Base-by-base conservation (phyloP, 305 asterid species). In the Fraxinus sp. region DNA sequence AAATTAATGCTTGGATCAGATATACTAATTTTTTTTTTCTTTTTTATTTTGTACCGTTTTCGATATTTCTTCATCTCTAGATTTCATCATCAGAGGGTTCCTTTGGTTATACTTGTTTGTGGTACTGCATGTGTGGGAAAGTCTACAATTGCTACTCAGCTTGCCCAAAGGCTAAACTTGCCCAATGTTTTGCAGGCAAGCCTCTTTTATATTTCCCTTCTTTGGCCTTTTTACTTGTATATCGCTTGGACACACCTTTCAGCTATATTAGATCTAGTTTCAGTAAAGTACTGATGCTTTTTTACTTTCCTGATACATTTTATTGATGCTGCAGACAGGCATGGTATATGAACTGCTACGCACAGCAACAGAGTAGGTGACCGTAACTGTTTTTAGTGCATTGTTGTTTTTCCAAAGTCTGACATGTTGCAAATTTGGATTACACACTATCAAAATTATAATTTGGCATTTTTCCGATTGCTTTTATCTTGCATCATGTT, bases 111-210 rank as follows among this genome's bases (percentile, higher is more conserved):
- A 90, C 99, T 96, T 82, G 98, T 96, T 32, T 96, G 99, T 88
- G 99, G 99, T 83, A 92, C 99, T 90, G 98, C 99, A 85, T 93
- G 97, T 80, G 97, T 93, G 86, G 99, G 97, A 81, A 94, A 96
- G 88, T 96, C 99, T 79, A 96, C 99, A 39, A 94, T 94, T 86
- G 98, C 99, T 64, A 93, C 99, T 81, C 99, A 94, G 85, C 95
- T 96, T 82, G 99, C 99, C 26, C 99, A 96, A 82, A 91, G 99
- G 88, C 90, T 96, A 39, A 96, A 96, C 89, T 89, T 96, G 87
- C 98, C 98, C 55, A 96, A 96, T 89, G 98, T 96, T 72, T 89
- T 96, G 88, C 98, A 96, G 94, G 98, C 90, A 77, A 83, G 76
- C 79, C 79, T 79, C 75, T 80, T 70, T 16, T 79, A 36, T 82